These are phyloP conservation scores for Alternaria infectoria DNA, from an alignment of 2,329 filamentous ascomycete species.

Conservation along the genomic window DNA sequence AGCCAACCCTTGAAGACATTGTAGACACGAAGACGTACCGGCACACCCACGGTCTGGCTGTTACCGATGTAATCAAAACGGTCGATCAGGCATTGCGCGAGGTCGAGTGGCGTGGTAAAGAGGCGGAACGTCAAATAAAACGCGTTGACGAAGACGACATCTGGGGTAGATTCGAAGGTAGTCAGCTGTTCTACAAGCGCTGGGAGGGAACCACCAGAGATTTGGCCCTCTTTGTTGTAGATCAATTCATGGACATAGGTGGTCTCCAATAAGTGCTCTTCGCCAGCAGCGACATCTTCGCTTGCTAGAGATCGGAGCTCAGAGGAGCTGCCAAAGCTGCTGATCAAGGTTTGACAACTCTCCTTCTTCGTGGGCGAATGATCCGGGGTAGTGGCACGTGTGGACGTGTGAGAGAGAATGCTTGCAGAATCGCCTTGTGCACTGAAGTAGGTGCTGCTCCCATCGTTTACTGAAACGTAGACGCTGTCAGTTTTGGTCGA, in stretches of 20 bases:
- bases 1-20: constrained; percentile 98
- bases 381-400: constrained; percentile 87
- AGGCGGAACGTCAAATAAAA: constrained; percentile 97
- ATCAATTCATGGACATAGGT: constrained; percentile 91
- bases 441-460: constrained; percentile 77
- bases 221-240: constrained; percentile 91
- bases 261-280: constrained; percentile 85
- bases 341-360: constrained; percentile 62
- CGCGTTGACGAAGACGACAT: constrained; percentile 87
- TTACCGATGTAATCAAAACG: constrained; percentile 92
- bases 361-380: constrained; percentile 60
- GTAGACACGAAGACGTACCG: constrained; percentile 89
- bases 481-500: constrained; percentile 63
- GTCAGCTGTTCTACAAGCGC: constrained; percentile 95
- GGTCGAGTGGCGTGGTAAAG: constrained; percentile 80
- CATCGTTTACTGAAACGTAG: constrained; percentile 77
- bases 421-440: constrained; percentile 80
- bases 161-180: constrained; percentile 89
- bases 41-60: constrained; percentile 73
- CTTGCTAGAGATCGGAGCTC: constrained; percentile 68
- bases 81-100: constrained; percentile 83
- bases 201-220: constrained; percentile 88
- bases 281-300: constrained; percentile 80
- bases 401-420: constrained; percentile 80
- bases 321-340: constrained; percentile 70